phyloP scores from a whole-genome alignment of 306 rosid genomes.

The Nissolia schottii region DNA sequence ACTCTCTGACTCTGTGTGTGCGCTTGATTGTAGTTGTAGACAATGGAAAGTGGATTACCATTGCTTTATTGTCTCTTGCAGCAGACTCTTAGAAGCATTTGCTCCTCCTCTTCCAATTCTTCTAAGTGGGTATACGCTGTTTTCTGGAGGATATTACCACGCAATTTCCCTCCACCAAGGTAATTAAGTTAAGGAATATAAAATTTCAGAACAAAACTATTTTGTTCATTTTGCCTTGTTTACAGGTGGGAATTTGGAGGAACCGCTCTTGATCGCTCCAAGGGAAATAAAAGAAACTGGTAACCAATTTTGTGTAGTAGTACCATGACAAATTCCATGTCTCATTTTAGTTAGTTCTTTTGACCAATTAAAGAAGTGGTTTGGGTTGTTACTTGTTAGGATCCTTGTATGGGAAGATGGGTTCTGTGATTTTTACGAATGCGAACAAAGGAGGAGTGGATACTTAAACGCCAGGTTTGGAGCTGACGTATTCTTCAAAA shows the following conservation, averaged over 20 bases:
- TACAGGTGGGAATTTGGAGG: conserved; percentile 93
- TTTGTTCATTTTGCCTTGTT: conserved; percentile 2
- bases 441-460: conserved; percentile 57
- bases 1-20: background rate
- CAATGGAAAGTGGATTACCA: conserved; percentile 78
- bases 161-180: conserved; percentile 88
- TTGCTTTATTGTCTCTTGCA: conserved; percentile 75
- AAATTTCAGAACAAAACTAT: too few relatives aligned
- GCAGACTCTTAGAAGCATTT: conserved; percentile 66
- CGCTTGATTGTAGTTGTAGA: background rate
- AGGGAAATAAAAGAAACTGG: conserved; percentile 93
- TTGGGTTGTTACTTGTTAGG: too few relatives aligned
- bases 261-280: conserved; percentile 68
- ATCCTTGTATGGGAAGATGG: conserved; percentile 99
- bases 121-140: conserved; percentile 84
- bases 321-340: background rate
- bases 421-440: conserved; percentile 75
- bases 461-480: conserved; percentile 59
- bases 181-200: conserved; percentile 23
- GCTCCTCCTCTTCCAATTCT: conserved; percentile 47
- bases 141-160: conserved; percentile 78
- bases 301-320: conserved; percentile 16
- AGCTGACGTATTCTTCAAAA: conserved; percentile 84
- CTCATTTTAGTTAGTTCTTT: background rate
- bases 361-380: background rate